A percentile compares a stretch with the other conserved stretches of the same genome.
Conservation (phyloP, 108 stramenopile species). For the Craspedostauros australis region DNA sequence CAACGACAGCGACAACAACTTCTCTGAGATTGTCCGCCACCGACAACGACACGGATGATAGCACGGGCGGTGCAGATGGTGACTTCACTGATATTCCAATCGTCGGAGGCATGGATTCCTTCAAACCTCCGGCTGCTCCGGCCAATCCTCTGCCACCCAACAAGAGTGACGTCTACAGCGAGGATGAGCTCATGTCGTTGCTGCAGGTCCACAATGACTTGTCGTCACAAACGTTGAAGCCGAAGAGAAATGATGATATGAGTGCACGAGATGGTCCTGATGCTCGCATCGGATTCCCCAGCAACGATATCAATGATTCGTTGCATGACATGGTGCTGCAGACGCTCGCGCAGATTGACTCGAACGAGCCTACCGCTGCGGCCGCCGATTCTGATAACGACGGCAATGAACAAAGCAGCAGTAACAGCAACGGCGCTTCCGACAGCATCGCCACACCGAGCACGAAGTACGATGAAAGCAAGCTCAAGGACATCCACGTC, state of each 20-base stretch:
- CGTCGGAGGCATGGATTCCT: too few species aligned
- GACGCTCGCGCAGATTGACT: slow-evolving; percentile 29
- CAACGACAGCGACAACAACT: too few species aligned
- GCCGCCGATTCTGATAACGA: background rate
- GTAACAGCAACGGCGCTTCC: background rate
- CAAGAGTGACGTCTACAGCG: slow-evolving; percentile 58
- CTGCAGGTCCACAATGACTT: slow-evolving; percentile 48
- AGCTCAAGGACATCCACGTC: slow-evolving; percentile 30
- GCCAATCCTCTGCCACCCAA: too few species aligned
- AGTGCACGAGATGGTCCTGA: background rate
- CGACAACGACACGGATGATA: too few species aligned
- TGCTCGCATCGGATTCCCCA: background rate
- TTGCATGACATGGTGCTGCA: slow-evolving; percentile 64
- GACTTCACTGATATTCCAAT: too few species aligned
- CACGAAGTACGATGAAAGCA: slow-evolving; percentile 5
- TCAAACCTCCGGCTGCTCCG: too few species aligned
- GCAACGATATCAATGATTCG: slow-evolving; percentile 15
- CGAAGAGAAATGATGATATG: slow-evolving; percentile 9
- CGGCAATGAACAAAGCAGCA: slow-evolving; percentile 3
- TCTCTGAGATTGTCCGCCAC: too few species aligned
- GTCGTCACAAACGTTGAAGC: slow-evolving; percentile 6
- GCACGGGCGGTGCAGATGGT: too few species aligned
- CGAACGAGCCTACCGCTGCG: background rate
- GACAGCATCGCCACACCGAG: background rate
- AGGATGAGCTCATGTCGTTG: slow-evolving; percentile 60